Percentiles rank a stretch among this genome's conserved stretches.
Conservation (phyloP, 768 basidiomycete genomes). For the Mycena amicta region DNA sequence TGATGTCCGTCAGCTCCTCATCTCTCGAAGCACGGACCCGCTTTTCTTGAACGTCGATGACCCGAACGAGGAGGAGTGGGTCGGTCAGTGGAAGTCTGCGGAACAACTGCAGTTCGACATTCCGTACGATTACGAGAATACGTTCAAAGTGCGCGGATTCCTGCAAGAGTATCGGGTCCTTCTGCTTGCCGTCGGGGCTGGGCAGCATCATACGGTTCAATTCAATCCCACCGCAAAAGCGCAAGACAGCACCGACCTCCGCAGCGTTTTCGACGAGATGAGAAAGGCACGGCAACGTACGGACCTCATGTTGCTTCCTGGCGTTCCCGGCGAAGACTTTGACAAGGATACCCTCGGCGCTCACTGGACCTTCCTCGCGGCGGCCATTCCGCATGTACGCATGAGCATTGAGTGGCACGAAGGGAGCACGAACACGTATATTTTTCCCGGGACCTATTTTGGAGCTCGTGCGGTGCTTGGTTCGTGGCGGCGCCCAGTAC, state of each 20-base stretch:
- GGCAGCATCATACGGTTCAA: constrained; percentile 18
- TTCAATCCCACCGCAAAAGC: constrained; percentile 10
- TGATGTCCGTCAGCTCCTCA: constrained; percentile 19
- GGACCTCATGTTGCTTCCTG: constrained; percentile 39
- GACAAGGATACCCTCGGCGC: constrained; percentile 33
- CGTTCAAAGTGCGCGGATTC: constrained; percentile 36
- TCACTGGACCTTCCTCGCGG: constrained; percentile 43
- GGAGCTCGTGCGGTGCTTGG: constrained; percentile 23
- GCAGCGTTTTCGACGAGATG: constrained; percentile 36
- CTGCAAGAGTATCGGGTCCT: constrained; percentile 35
- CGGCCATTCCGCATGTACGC: constrained; percentile 23
- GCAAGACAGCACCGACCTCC: constrained; percentile 22
- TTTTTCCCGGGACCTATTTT: constrained; percentile 23
- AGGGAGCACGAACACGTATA: neutral
- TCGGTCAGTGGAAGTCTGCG: constrained; percentile 38
- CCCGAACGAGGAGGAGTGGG: constrained; percentile 36
- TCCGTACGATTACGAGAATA: constrained; percentile 30
- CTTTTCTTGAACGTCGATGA: constrained; percentile 54
- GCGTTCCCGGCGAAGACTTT: constrained; percentile 11
- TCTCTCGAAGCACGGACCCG: constrained; percentile 19
- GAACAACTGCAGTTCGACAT: constrained; percentile 40
- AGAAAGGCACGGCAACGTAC: constrained; percentile 34
- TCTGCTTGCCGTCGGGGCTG: constrained; percentile 34
- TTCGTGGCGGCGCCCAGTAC: neutral
- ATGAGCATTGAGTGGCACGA: constrained; percentile 17